Conservation (phyloP, 208 protist genomes). For the Trypanosoma vivax region DNA sequence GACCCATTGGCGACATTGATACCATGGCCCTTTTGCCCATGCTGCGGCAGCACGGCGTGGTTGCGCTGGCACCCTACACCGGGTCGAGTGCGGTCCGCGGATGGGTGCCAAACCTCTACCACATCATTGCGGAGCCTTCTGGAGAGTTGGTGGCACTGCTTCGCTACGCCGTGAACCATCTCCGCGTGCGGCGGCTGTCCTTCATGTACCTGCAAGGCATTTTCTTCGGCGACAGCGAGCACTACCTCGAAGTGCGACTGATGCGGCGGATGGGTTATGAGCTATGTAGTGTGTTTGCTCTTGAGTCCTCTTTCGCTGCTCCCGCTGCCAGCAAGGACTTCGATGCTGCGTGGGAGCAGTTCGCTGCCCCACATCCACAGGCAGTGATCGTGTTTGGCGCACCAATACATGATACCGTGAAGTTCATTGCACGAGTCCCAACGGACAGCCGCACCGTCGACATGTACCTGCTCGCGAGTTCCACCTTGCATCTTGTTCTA, state of each 20-base stretch:
- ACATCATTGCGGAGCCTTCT: slow-evolving; percentile 22
- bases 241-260: background rate
- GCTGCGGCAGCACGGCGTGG: slow-evolving; percentile 14
- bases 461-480: background rate
- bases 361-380: slow-evolving; percentile 1
- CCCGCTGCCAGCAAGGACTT: background rate
- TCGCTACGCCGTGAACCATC: slow-evolving; percentile 11
- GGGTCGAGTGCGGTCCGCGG: slow-evolving; percentile 19
- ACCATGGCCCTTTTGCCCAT: slow-evolving; percentile 1
- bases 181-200: slow-evolving; percentile 25
- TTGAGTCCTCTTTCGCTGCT: background rate
- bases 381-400: slow-evolving; percentile 4
- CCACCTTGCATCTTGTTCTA: background rate
- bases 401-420: background rate
- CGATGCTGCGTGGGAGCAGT: slow-evolving; percentile 1
- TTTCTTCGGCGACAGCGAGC: slow-evolving; percentile 3
- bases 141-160: slow-evolving; percentile 27
- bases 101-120: slow-evolving; percentile 26
- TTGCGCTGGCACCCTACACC: slow-evolving; percentile 26
- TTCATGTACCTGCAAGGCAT: slow-evolving; percentile 15
- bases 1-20: slow-evolving; percentile 23
- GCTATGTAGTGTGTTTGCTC: slow-evolving; percentile 1
- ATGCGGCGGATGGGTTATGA: slow-evolving; percentile 4
- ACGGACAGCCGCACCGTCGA: slow-evolving; percentile 10
- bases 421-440: slow-evolving; percentile 1